Evolutionary conservation across 805 yeast genomes (phyloP).

Genomic region (Peterozyma xylosa): DNA sequence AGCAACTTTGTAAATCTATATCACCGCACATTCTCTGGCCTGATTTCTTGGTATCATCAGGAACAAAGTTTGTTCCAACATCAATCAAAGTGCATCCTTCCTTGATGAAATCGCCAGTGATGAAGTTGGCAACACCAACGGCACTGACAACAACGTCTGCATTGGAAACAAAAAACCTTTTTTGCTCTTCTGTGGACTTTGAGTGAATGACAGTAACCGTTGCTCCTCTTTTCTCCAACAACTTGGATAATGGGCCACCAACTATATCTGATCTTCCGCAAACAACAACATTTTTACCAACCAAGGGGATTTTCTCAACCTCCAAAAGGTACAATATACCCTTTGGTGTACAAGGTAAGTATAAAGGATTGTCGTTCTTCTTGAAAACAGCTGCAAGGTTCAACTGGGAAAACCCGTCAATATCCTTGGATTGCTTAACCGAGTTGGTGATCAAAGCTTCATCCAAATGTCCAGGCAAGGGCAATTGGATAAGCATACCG

Average conservation of each 20-base stretch:
- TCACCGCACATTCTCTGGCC: conserved; percentile 76
- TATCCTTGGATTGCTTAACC: conserved; percentile 64
- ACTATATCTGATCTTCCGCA: conserved; percentile 83
- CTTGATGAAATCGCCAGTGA: conserved; percentile 71
- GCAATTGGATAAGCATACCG: conserved; percentile 72
- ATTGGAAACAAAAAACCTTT: conserved; percentile 36
- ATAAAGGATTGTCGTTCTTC: conserved; percentile 62
- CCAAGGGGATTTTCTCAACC: conserved; percentile 44
- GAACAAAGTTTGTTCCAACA: conserved; percentile 75
- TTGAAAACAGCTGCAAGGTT: conserved; percentile 75
- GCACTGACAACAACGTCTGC: conserved; percentile 81
- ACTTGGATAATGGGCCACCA: conserved; percentile 71
- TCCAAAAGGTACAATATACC: conserved; percentile 65
- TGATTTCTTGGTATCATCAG: conserved; percentile 56
- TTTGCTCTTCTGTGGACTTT: conserved; percentile 43
- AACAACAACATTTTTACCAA: conserved; percentile 74
- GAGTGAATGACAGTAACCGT: conserved; percentile 75
- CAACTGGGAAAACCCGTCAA: conserved; percentile 75
- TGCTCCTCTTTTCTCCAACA: conserved; percentile 64
- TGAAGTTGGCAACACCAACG: conserved; percentile 62
- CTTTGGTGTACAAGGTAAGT: conserved; percentile 79
- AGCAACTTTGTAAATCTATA: conserved; percentile 55
- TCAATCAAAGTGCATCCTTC: conserved; percentile 65
- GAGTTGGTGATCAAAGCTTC: conserved; percentile 62
- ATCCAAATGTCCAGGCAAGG: conserved; percentile 64